These are phyloP conservation scores for Ophiorrhiza pumila DNA, from an alignment of 257 asterid species.

Conservation along the genomic window DNA sequence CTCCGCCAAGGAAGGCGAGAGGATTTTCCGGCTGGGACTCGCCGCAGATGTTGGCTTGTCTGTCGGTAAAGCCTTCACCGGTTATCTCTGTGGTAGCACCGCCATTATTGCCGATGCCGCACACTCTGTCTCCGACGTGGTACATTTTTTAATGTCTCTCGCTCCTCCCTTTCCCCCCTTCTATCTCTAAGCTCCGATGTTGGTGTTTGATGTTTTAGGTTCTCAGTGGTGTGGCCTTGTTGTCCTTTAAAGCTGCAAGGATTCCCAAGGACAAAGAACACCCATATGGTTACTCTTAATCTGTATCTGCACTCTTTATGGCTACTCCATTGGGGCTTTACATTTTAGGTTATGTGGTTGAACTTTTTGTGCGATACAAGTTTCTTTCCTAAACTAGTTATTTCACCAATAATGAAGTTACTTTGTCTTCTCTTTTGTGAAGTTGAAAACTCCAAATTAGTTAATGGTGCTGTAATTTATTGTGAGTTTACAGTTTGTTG, in stretches of 20 bases:
- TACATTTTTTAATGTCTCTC: constrained; percentile 23
- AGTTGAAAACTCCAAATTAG: background rate
- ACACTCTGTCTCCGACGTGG: constrained; percentile 95
- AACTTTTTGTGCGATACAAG: constrained; percentile 1
- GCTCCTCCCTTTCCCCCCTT: too few relatives aligned
- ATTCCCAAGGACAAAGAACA: constrained; percentile 99
- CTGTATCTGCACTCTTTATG: constrained; percentile 59
- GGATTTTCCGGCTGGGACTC: constrained; percentile 82
- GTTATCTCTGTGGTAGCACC: constrained; percentile 88
- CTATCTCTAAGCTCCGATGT: background rate
- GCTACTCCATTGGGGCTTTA: constrained; percentile 27
- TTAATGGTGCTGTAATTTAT: background rate
- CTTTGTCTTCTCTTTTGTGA: background rate
- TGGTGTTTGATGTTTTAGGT: constrained; percentile 46
- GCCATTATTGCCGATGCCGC: constrained; percentile 98
- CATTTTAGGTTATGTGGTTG: background rate
- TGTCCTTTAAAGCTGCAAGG: constrained; percentile 79
- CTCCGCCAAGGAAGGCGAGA: constrained; percentile 73
- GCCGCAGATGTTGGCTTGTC: constrained; percentile 90
- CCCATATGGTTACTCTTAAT: constrained; percentile 95
- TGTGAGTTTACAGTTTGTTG: background rate
- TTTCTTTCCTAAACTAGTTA: background rate
- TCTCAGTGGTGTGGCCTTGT: constrained; percentile 89
- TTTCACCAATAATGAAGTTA: background rate
- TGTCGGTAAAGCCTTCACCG: constrained; percentile 77